Evolutionary conservation across 2,329 filamentous ascomycete genomes (phyloP).

Genomic region (Colletotrichum tropicicola): DNA sequence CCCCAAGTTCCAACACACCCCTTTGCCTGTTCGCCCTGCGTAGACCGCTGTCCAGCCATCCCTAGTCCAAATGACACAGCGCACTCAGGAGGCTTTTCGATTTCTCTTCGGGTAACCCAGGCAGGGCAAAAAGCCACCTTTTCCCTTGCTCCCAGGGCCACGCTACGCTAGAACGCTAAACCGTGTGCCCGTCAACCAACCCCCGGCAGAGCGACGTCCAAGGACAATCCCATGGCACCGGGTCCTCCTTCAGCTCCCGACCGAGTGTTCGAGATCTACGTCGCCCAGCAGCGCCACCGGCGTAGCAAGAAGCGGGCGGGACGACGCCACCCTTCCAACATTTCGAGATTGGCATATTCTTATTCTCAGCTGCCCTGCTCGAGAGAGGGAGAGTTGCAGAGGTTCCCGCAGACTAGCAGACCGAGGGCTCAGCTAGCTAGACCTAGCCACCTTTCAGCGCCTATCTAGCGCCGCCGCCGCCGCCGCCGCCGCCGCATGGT

Average conservation of each 20-base stretch:
- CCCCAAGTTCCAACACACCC: not conserved
- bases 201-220: not conserved
- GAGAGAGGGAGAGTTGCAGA: not conserved
- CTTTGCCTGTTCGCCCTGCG: not conserved
- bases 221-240: conserved; percentile 12
- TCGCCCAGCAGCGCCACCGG: not conserved
- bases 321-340: not conserved
- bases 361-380: not conserved
- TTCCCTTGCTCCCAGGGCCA: not conserved
- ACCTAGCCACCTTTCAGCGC: not conserved
- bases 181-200: not conserved
- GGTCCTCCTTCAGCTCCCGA: not conserved
- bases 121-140: not conserved
- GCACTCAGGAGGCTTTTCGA: not conserved
- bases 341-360: not conserved
- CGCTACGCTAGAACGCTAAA: not conserved
- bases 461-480: not conserved
- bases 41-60: not conserved
- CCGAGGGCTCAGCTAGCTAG: not conserved
- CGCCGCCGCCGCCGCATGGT: not conserved
- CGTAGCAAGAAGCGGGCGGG: not conserved
- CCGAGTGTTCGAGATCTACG: not conserved
- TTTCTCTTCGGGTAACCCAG: not conserved
- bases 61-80: not conserved
- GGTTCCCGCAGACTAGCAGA: not conserved